Evolutionary conservation across 768 basidiomycete species (phyloP), one percentile per base, ranked within the genome.

Genomic region (Boletus speciosus): DNA sequence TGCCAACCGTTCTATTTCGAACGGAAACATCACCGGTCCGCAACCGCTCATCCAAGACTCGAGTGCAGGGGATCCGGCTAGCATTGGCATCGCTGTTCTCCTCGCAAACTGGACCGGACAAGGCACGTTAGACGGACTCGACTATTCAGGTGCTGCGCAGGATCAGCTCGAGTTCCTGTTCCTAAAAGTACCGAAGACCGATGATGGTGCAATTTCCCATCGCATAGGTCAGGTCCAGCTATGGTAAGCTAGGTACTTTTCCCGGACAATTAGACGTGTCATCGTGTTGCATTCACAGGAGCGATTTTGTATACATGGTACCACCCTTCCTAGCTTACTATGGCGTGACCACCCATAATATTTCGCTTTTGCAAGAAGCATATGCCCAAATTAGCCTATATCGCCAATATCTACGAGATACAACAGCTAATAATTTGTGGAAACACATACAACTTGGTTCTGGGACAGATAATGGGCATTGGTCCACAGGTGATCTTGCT

Each of bases 271-370:
- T 4, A 14, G 31, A 47, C 44, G 8, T 12, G 6, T 23, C 4
- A 40, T 27, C 38, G 32, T 48, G 19, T 29, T 36, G 35, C 16
- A 0, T 47, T 39, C 14, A 9, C 11, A 90, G 89, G 88, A 81
- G 81, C 49, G 90, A 93, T 66, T 92, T 78, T 49, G 78, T 88
- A 12, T 92, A 85, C 66, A 92, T 92, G 91, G 86, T 86, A 0
- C 91, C 91, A 1, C 89, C 90, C 0, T 95, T 93, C 67, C 71
- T 94, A 10, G 90, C 92, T 0, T 93, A 91, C 69, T 92, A 91
- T 66, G 93, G 88, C 37, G 81, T 81, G 11, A 57, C 75, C 32
- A 81, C 81, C 0, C 58, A 67, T 23, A 88, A 93, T 66, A 64
- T 74, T 31, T 78, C 81, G 0, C 71, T 91, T 16, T 58, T 93